A percentile compares a stretch with the other conserved stretches of the same genome.
These are phyloP conservation scores for Strobilomyces echinocephalus DNA, from an alignment of 768 basidiomycete species.

Conservation along the genomic window DNA sequence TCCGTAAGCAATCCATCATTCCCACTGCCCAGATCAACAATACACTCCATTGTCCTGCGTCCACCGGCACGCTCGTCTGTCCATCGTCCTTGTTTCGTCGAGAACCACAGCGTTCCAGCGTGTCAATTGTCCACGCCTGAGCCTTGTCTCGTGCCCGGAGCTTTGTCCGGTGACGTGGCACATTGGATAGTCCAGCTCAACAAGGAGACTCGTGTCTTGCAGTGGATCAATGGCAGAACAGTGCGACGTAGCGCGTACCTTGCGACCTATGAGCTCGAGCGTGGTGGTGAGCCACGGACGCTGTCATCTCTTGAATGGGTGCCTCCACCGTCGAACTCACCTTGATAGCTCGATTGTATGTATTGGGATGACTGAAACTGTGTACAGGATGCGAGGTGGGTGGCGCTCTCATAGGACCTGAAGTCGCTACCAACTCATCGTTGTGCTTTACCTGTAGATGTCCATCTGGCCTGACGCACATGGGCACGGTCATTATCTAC, in stretches of 20 bases:
- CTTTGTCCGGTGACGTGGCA: neutral
- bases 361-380: neutral
- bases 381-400: neutral
- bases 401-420: neutral
- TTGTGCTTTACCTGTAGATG: neutral
- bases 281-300: too few relatives aligned
- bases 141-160: too few relatives aligned
- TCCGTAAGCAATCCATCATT: conserved; percentile 25
- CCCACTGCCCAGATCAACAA: neutral
- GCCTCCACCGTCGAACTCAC: neutral
- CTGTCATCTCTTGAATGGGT: neutral
- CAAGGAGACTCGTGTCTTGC: too few relatives aligned
- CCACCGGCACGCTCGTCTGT: neutral
- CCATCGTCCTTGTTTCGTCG: neutral
- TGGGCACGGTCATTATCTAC: neutral
- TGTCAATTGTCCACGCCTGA: conserved; percentile 5
- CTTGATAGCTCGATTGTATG: neutral
- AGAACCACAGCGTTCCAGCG: neutral
- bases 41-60: neutral
- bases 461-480: neutral
- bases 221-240: too few relatives aligned
- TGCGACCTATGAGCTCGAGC: too few relatives aligned
- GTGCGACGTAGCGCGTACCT: too few relatives aligned
- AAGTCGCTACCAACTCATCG: neutral
- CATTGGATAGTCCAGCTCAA: too few relatives aligned